Evolutionary conservation across 2,329 filamentous ascomycete genomes (phyloP).

Genomic region (Akanthomyces muscarius): DNA sequence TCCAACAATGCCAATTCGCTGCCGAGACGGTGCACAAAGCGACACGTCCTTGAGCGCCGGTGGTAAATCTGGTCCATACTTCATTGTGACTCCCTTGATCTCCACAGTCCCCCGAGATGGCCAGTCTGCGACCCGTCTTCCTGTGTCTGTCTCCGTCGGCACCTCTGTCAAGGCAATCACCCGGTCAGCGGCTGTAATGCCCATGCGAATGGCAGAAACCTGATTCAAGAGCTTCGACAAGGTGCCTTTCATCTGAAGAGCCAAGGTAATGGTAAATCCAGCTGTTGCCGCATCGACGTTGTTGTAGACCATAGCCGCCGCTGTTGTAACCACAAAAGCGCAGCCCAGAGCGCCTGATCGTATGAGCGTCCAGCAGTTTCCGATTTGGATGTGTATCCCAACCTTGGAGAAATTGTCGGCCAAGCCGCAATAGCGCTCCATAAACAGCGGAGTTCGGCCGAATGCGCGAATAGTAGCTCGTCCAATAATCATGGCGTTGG

Average conservation of each 20-base stretch:
- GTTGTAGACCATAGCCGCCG: neutral
- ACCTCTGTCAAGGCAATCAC: neutral
- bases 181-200: neutral
- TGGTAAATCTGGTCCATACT: neutral
- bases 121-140: neutral
- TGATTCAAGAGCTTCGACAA: neutral
- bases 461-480: constrained; percentile 16
- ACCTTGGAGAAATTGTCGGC: neutral
- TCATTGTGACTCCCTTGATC: neutral
- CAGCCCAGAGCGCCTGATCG: constrained; percentile 9
- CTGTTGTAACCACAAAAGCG: constrained; percentile 9
- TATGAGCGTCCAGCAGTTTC: neutral
- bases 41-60: neutral
- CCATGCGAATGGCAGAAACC: neutral
- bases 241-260: neutral
- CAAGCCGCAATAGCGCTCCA: neutral
- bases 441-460: constrained; percentile 1
- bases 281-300: neutral
- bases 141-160: neutral
- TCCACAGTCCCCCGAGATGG: neutral
- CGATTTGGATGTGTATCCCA: constrained; percentile 4
- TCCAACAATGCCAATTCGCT: constrained; percentile 15
- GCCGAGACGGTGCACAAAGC: neutral
- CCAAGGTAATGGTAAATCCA: constrained; percentile 14
- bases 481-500: neutral